Base-by-base conservation (phyloP, 2,329 filamentous ascomycete genomes). In the Aciculosporium take region DNA sequence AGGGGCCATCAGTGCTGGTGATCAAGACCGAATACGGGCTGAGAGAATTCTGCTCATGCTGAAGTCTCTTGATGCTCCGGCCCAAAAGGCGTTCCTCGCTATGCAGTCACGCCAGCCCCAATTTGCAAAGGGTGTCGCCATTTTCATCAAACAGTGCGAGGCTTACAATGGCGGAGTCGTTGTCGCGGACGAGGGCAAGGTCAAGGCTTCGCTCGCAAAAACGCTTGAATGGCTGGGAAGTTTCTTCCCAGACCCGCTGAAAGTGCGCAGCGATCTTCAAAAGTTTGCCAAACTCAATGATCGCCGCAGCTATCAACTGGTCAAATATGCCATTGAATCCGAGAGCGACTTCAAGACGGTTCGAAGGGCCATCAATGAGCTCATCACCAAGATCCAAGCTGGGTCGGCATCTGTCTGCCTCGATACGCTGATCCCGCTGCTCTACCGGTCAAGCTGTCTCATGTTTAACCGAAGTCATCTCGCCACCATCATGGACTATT, bases 381-480 rank as follows among this genome's bases (percentile, higher is more conserved):
- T 96, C 29, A 76, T 79, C 33, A 91, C 87, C 62, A 79, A 87
- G 44, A 71, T 93, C 28, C 81, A 88, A 50, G 72, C 75, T 41
- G 75, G 75, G 18, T 68, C 79, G 35, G 71, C 72, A 41, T 61
- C 74, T n/a, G 66, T 68, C 23, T 69, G 91, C 36, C 64, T 93
- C 3, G 85, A 94, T 28, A 93, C 86, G 0, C 59, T 98, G 21
- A 74, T 81, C 5, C 83, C 87, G 5, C 68, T 98, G 13, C 66
- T 96, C 4, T 94, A 94, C 56, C 79, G 86, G 33, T 81, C 81
- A 41, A 82, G 85, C 27, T 79, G 85, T 44, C 71, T 98, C 48
- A 74, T 94, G 49, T 95, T 93, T 65, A 98, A 95, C 64, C 80
- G 84, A 54, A 96, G 89, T 56, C 88, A 98, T 56, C 79, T 98